phyloP scores from a whole-genome alignment of 1,284 basidiomycete species.

The Rhodotorula sp. region DNA sequence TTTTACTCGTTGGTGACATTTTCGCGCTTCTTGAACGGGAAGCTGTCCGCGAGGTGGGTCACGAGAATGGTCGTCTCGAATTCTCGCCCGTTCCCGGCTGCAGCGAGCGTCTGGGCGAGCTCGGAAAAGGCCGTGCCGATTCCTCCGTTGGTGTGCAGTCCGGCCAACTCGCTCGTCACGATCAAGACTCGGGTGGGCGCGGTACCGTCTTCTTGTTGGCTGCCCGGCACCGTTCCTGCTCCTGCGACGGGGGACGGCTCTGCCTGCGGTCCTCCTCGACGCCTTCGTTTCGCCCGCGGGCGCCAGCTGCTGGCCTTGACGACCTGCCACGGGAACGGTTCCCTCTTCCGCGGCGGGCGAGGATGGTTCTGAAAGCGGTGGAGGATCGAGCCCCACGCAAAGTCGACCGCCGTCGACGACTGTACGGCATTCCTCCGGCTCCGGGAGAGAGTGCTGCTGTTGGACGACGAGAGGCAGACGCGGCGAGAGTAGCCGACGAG shows the following conservation, averaged over 20 bases:
- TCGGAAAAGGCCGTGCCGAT: conserved; percentile 40
- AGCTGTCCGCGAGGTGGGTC: conserved; percentile 25
- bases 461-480: neutral
- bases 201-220: neutral
- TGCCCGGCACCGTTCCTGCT: too few relatives aligned
- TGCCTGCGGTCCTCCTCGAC: conserved; percentile 12
- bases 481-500: conserved; percentile 16
- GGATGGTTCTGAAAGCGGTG: conserved; percentile 41
- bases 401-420: conserved; percentile 14
- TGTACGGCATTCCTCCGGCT: neutral
- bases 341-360: neutral
- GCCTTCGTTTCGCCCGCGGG: neutral
- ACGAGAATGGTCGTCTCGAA: conserved; percentile 32
- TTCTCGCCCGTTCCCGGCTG: neutral
- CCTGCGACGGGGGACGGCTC: neutral
- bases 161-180: conserved; percentile 37
- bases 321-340: neutral
- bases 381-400: conserved; percentile 34
- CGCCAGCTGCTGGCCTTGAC: neutral
- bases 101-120: conserved; percentile 27
- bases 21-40: conserved; percentile 17
- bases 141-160: conserved; percentile 40
- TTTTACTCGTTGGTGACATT: conserved; percentile 9
- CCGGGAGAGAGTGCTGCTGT: neutral
- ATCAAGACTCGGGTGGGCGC: conserved; percentile 24